A percentile compares a stretch with the other conserved stretches of the same genome.
Evolutionary conservation across 2,329 filamentous ascomycete species (phyloP).

Genomic region (Penicillium italicum): DNA sequence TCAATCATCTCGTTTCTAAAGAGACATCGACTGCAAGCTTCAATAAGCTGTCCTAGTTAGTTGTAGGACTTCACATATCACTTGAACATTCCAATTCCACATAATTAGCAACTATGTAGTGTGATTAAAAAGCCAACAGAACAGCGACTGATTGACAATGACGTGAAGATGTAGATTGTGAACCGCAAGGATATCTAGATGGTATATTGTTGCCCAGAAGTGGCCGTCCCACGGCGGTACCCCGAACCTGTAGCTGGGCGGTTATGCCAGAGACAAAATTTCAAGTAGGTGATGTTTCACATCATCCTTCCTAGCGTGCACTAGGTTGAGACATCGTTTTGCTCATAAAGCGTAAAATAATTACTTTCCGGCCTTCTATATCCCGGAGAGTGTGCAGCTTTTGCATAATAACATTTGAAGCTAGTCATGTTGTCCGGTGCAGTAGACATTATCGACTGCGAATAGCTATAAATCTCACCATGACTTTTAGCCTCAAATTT

Average conservation of each 20-base stretch:
- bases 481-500: too few relatives aligned
- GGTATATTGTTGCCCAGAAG: neutral
- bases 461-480: too few relatives aligned
- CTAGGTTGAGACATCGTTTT: too few relatives aligned
- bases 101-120: neutral
- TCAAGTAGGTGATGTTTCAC: neutral
- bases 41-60: neutral
- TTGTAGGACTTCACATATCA: neutral
- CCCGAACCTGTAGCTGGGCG: neutral
- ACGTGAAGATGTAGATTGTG: neutral
- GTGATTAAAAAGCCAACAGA: neutral
- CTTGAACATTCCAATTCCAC: conserved; percentile 2
- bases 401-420: too few relatives aligned
- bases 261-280: neutral
- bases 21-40: neutral
- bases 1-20: neutral
- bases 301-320: too few relatives aligned
- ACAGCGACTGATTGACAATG: neutral
- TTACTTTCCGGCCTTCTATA: too few relatives aligned
- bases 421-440: too few relatives aligned
- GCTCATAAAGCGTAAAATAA: too few relatives aligned
- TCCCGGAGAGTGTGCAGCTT: too few relatives aligned
- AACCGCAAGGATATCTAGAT: neutral
- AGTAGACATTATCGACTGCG: too few relatives aligned
- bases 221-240: neutral